Evolutionary conservation across 805 yeast species (phyloP).

Genomic region (Kodamaea leandrae): DNA sequence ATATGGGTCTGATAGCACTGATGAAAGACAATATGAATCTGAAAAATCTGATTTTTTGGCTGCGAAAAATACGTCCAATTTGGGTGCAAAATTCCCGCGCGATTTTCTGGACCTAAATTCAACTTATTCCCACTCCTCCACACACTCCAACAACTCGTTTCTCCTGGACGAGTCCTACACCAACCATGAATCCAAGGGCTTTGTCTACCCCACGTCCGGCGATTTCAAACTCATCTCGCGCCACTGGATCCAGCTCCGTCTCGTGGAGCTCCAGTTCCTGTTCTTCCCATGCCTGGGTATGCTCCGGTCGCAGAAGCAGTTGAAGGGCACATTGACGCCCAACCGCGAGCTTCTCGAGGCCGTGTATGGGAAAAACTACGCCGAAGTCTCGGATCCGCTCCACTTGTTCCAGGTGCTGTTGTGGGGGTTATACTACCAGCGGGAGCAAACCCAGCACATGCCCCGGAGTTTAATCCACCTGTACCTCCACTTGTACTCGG

Average conservation of each 20-base stretch:
- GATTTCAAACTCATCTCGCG: conserved; percentile 13
- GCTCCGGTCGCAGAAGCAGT: conserved; percentile 22
- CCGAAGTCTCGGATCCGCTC: conserved; percentile 9
- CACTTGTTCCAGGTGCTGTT: conserved; percentile 12
- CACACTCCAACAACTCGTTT: too few species aligned
- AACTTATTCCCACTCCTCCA: too few species aligned
- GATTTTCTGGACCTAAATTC: too few species aligned
- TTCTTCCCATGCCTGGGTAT: conserved; percentile 30
- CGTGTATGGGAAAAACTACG: conserved; percentile 17
- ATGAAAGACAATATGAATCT: too few species aligned
- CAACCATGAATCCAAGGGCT: too few species aligned
- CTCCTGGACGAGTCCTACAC: too few species aligned
- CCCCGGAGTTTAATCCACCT: conserved; percentile 15
- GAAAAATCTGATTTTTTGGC: too few species aligned
- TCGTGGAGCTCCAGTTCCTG: conserved; percentile 25
- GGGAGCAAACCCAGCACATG: conserved; percentile 13
- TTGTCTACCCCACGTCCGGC: neutral
- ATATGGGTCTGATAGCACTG: too few species aligned
- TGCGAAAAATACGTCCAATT: too few species aligned
- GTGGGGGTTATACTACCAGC: conserved; percentile 23
- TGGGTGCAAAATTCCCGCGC: too few species aligned
- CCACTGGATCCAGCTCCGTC: conserved; percentile 28
- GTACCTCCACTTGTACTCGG: conserved; percentile 19
- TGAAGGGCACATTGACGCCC: conserved; percentile 26
- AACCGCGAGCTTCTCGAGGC: conserved; percentile 16